A percentile compares a stretch with the other conserved stretches of the same genome.
phyloP scores from a whole-genome alignment of 208 protist species.

The Trypanosoma caninum region DNA sequence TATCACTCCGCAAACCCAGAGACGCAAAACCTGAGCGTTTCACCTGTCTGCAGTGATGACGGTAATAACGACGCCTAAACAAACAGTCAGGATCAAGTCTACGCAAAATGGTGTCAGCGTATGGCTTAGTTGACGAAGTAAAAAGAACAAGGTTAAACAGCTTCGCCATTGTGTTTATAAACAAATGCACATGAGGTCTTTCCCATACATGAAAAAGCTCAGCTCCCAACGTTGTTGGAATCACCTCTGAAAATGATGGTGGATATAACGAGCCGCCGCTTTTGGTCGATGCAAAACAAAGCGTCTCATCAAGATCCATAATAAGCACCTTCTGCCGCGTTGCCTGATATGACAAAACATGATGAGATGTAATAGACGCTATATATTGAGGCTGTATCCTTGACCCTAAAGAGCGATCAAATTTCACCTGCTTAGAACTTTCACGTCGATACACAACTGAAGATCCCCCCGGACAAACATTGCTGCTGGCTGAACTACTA shows the following conservation, averaged over 20 bases:
- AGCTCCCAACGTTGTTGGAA: slow-evolving; percentile 71
- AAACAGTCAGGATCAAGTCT: slow-evolving; percentile 73
- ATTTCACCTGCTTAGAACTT: slow-evolving; percentile 58
- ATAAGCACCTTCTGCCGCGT: slow-evolving; percentile 89
- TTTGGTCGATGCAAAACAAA: slow-evolving; percentile 79
- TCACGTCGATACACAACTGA: slow-evolving; percentile 74
- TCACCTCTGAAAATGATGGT: slow-evolving; percentile 85
- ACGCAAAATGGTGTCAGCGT: slow-evolving; percentile 85
- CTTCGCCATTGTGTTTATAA: slow-evolving; percentile 65
- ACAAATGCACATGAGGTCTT: slow-evolving; percentile 67
- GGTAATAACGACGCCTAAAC: slow-evolving; percentile 70
- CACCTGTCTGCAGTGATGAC: slow-evolving; percentile 72
- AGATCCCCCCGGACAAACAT: neutral
- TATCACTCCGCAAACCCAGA: neutral
- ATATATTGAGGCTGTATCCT: slow-evolving; percentile 44
- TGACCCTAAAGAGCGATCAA: slow-evolving; percentile 22
- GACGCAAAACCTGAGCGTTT: slow-evolving; percentile 34
- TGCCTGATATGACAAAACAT: slow-evolving; percentile 83
- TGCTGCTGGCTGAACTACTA: slow-evolving; percentile 62
- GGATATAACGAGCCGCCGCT: slow-evolving; percentile 51
- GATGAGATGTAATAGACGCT: slow-evolving; percentile 74
- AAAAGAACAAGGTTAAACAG: slow-evolving; percentile 86
- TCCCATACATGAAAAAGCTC: slow-evolving; percentile 88
- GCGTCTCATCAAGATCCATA: slow-evolving; percentile 88
- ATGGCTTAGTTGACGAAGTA: slow-evolving; percentile 84